phyloP scores from a whole-genome alignment of 352 stramenopile genomes.

The Phytophthora tentaculata region DNA sequence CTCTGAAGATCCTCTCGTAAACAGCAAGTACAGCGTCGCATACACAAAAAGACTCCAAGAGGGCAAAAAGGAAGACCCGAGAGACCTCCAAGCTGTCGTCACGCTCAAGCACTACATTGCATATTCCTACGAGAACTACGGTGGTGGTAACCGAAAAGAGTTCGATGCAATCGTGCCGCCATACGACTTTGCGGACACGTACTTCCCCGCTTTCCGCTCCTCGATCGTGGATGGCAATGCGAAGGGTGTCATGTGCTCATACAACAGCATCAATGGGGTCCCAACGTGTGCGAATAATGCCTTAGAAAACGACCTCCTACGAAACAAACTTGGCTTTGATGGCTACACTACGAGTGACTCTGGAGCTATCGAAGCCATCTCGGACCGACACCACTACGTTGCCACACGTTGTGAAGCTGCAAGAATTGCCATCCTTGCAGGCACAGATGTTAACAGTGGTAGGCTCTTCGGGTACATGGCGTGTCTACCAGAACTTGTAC shows the following conservation, averaged over 20 bases:
- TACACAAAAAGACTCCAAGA: conserved; percentile 42
- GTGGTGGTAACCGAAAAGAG: conserved; percentile 60
- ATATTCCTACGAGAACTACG: conserved; percentile 85
- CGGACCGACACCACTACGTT: conserved; percentile 69
- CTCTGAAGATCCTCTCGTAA: conserved; percentile 92
- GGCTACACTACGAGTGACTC: conserved; percentile 94
- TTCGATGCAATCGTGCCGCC: conserved; percentile 88
- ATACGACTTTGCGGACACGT: conserved; percentile 92
- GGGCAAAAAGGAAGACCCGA: conserved; percentile 39
- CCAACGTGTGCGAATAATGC: conserved; percentile 87
- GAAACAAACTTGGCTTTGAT: conserved; percentile 80
- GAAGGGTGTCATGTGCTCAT: conserved; percentile 92
- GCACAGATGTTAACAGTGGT: conserved; percentile 86
- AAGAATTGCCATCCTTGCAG: conserved; percentile 57
- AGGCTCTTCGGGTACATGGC: conserved; percentile 52
- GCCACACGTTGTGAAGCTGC: conserved; percentile 57
- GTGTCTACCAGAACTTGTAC: conserved; percentile 63
- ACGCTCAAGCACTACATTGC: conserved; percentile 95
- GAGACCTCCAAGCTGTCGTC: conserved; percentile 77
- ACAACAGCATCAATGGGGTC: conserved; percentile 94
- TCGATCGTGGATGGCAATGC: conserved; percentile 63
- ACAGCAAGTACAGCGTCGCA: conserved; percentile 34
- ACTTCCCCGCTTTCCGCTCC: conserved; percentile 82
- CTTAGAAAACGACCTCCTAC: conserved; percentile 64
- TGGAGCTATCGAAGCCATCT: conserved; percentile 85